Evolutionary conservation across 1,284 basidiomycete genomes (phyloP).

Genomic region (Cerrena zonata): DNA sequence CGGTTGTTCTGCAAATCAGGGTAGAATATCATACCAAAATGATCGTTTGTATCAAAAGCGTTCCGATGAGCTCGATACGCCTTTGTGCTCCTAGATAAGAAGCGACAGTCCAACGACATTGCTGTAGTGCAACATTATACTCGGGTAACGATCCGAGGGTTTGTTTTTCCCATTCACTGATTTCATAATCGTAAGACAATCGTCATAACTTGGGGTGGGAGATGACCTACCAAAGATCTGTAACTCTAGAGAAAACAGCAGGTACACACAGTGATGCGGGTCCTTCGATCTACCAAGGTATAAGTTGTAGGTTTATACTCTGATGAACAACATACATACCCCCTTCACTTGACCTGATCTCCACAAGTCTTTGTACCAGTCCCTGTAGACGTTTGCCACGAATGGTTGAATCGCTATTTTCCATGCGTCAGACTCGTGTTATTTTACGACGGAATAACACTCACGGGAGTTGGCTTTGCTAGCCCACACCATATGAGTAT

Average conservation of each 20-base stretch:
- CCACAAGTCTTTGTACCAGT: constrained; percentile 54
- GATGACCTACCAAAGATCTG: constrained; percentile 23
- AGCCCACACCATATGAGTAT: constrained; percentile 54
- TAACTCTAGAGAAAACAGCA: constrained; percentile 19
- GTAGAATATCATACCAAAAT: constrained; percentile 15
- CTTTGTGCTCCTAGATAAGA: constrained; percentile 1
- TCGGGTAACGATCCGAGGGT: constrained; percentile 15
- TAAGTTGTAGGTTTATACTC: no score
- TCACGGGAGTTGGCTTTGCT: constrained; percentile 11
- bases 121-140: constrained; percentile 18
- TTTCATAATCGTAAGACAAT: neutral
- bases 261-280: constrained; percentile 26
- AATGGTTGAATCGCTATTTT: constrained; percentile 18
- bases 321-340: constrained; percentile 1
- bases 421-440: neutral
- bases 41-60: constrained; percentile 14
- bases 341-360: constrained; percentile 13
- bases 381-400: constrained; percentile 30
- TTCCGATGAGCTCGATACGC: constrained; percentile 13
- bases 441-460: neutral
- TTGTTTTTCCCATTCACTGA: constrained; percentile 20
- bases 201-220: neutral
- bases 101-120: constrained; percentile 15
- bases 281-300: constrained; percentile 20
- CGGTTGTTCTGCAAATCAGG: no score